phyloP scores from a whole-genome alignment of 305 asterid species.

The Solanum hybrid region DNA sequence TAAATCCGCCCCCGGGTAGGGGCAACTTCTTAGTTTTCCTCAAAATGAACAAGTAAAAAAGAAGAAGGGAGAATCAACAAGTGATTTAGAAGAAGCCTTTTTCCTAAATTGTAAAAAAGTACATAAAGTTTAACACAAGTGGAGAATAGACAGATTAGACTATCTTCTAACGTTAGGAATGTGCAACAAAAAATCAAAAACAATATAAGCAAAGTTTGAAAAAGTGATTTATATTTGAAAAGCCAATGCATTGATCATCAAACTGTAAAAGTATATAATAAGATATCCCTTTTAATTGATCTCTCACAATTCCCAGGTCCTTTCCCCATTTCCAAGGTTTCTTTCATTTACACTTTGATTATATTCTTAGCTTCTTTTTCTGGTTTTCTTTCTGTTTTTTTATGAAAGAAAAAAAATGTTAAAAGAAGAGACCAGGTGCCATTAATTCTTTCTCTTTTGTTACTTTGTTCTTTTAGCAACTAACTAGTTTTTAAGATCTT shows the following conservation, averaged over 20 bases:
- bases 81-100: neutral
- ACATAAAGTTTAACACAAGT: constrained; percentile 22
- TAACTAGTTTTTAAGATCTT: constrained; percentile 8
- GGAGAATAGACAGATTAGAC: constrained; percentile 20
- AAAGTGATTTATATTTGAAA: constrained; percentile 20
- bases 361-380: constrained; percentile 11
- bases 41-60: neutral
- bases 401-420: neutral
- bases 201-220: neutral
- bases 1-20: neutral
- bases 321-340: constrained; percentile 39
- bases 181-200: constrained; percentile 9
- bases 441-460: neutral
- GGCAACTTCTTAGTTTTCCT: neutral
- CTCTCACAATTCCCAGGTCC: constrained; percentile 28
- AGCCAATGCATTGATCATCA: constrained; percentile 35
- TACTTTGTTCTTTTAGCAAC: neutral
- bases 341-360: constrained; percentile 21
- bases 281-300: constrained; percentile 16
- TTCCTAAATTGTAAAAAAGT: constrained; percentile 4
- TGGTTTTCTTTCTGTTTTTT: constrained; percentile 7
- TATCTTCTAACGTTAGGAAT: constrained; percentile 38
- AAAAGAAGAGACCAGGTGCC: constrained; percentile 14
- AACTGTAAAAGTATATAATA: constrained; percentile 30
- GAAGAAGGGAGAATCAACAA: neutral